Evolutionary conservation across 345 rosid genomes (phyloP), one percentile per base, ranked within the genome.

Genomic region (Brassica incana): DNA sequence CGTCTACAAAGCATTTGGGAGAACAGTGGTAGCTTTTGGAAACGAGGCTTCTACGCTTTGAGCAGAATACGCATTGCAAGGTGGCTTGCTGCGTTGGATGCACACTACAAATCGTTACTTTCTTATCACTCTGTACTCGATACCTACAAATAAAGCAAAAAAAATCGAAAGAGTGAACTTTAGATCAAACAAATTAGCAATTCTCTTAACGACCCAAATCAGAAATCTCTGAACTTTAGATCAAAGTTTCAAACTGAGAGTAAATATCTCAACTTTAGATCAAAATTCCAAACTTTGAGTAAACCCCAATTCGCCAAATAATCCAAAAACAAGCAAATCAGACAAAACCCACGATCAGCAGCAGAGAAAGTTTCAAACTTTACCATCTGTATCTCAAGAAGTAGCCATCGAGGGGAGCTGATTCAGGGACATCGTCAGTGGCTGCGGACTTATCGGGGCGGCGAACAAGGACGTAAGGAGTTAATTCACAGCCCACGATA

Each of bases 31-130:
- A 95, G 81, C 99, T 93, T 83, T 90, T 93, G 36, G 90, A 75
- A 56, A 88, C 88, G 9, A 95, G 97, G 45, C 88, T 40, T 86
- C 88, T 93, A 69, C 93, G 93, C 85, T 95, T 95, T 59, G 92
- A 85, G 76, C 99, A 95, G 61, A 93, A 97, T 33, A 95, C 83
- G 69, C 99, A 95, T 85, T 93, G 99, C 72, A 93, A 71, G 0
- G 98, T 91, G 27, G 99, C 99, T 83, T 88, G 98, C 75, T 91
- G 97, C 63, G 97, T 88, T 33, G 97, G 99, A 86, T 95, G 99
- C 65, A 93, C 87, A 76, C 99, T 95, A 75, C 99, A 95, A 66
- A 90, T 72, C 38, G 95, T 80, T 82, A 88, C 96, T 87, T 95
- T 91, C 86, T 78, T 93, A 86, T 93, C 99, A 76, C 93, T 93